Evolutionary conservation across 345 rosid genomes (phyloP).

Genomic region (Passiflora organensis): DNA sequence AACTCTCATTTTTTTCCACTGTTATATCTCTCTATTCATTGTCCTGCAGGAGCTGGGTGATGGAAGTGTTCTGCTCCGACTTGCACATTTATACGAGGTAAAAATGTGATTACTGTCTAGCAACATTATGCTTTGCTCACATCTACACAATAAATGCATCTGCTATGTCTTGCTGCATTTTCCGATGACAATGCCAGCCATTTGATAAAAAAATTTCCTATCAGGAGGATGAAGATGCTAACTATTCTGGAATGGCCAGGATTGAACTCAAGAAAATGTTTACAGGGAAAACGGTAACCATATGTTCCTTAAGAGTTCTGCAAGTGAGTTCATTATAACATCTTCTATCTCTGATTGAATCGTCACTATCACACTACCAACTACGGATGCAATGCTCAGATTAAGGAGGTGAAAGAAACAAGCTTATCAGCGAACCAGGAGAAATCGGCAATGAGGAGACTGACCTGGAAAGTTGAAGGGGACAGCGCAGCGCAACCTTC

Average conservation of each 20-base stretch:
- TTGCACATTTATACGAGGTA: background rate
- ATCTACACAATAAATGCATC: too few species aligned
- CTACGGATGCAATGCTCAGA: slow-evolving; percentile 30
- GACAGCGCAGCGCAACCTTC: background rate
- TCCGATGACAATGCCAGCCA: too few species aligned
- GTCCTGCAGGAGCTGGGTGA: background rate
- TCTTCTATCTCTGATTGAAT: background rate
- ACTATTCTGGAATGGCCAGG: background rate
- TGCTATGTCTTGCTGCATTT: too few species aligned
- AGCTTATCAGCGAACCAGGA: slow-evolving; percentile 85
- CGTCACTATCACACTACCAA: background rate
- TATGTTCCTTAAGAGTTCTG: background rate
- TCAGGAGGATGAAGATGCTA: background rate
- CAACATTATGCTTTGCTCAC: too few species aligned
- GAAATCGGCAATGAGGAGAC: slow-evolving; percentile 61
- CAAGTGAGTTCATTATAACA: background rate
- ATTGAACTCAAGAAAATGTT: background rate
- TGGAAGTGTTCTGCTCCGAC: background rate
- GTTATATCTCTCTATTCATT: background rate
- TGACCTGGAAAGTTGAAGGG: slow-evolving; percentile 72
- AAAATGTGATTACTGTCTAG: background rate
- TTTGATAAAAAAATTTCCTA: background rate
- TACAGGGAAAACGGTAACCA: background rate
- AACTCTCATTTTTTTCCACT: background rate
- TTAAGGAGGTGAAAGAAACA: slow-evolving; percentile 55